Conservation (phyloP, 176 grass and related monocot species). For the Carex scoparia region DNA sequence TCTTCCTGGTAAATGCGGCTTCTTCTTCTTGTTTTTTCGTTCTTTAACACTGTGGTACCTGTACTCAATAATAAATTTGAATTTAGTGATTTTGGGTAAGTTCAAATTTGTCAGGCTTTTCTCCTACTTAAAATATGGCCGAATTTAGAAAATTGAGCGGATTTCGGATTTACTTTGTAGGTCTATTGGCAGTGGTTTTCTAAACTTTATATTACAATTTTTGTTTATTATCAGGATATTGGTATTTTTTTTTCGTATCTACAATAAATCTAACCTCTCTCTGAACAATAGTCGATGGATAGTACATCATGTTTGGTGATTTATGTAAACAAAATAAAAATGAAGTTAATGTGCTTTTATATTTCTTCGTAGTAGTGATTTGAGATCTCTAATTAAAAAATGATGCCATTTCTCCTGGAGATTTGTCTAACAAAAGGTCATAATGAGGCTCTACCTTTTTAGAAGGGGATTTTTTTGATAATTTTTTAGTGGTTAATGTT, state of each 20-base stretch:
- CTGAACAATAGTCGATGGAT: neutral
- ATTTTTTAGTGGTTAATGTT: neutral
- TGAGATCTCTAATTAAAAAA: neutral
- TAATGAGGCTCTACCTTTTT: neutral
- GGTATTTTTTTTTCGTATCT: neutral
- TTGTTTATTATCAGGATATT: neutral
- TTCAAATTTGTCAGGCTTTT: neutral
- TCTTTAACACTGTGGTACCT: neutral
- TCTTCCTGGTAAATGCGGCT: slow-evolving; percentile 64
- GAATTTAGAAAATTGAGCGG: neutral
- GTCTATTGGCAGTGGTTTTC: neutral
- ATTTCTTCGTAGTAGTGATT: neutral
- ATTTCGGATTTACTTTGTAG: neutral
- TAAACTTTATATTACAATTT: neutral
- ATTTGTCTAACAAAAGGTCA: neutral
- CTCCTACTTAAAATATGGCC: neutral
- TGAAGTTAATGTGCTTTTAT: neutral
- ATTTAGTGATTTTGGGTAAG: neutral
- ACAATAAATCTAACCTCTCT: neutral
- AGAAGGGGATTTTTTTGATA: neutral
- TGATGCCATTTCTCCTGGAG: neutral
- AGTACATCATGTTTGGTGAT: neutral
- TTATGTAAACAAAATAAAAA: neutral
- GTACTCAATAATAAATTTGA: neutral
- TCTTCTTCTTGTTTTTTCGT: neutral